Evolutionary conservation across 2,329 filamentous ascomycete species (phyloP).

Genomic region (Verruconis gallopava): DNA sequence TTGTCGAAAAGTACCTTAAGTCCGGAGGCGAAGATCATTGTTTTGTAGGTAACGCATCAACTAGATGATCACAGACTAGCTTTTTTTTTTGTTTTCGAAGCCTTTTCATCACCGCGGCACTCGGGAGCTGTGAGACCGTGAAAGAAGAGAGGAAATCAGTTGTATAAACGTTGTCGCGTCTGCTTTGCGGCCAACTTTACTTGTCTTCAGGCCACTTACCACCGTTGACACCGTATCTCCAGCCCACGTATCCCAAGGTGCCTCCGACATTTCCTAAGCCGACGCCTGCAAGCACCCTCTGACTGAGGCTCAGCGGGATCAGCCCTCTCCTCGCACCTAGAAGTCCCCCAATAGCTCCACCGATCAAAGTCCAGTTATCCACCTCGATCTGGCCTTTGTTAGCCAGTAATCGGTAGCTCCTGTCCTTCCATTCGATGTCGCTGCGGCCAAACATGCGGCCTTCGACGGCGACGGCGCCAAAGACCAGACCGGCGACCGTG

Average conservation of each 20-base stretch:
- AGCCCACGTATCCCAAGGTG: slow-evolving; percentile 35
- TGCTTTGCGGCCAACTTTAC: no score
- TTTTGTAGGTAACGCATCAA: no score
- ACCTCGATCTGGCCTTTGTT: slow-evolving; percentile 43
- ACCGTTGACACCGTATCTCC: slow-evolving; percentile 39
- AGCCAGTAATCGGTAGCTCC: slow-evolving; percentile 48
- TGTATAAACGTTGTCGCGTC: no score
- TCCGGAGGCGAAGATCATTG: no score
- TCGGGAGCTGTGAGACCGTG: no score
- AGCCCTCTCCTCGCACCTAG: slow-evolving; percentile 20
- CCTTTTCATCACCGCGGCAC: no score
- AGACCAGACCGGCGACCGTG: slow-evolving; percentile 31
- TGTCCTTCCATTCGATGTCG: slow-evolving; percentile 51
- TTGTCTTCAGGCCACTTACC: slow-evolving; percentile 11
- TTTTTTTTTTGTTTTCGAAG: no score
- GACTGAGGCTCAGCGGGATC: slow-evolving; percentile 15
- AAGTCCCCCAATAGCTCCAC: slow-evolving; percentile 24
- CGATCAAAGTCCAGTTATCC: slow-evolving; percentile 42
- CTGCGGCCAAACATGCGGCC: slow-evolving; percentile 42
- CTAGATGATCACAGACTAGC: no score
- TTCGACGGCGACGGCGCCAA: slow-evolving; percentile 32
- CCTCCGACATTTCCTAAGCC: slow-evolving; percentile 39
- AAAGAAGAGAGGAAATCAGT: no score
- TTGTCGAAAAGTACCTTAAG: no score
- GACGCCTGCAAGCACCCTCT: slow-evolving; percentile 31